Conservation (phyloP, 1,284 basidiomycete species). For the Fomes fomentarius region DNA sequence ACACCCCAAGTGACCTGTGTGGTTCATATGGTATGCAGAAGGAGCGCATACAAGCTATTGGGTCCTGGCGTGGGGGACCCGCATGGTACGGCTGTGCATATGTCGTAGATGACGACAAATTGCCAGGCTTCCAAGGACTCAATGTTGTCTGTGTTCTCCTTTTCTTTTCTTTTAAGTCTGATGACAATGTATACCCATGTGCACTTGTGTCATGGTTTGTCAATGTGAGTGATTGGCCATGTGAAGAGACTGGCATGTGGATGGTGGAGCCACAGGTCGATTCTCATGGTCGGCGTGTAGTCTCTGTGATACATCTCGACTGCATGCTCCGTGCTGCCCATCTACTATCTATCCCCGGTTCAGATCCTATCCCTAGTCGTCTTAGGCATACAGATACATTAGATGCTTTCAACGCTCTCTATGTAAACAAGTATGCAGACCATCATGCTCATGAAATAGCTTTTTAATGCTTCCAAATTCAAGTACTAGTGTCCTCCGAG, state of each 20-base stretch:
- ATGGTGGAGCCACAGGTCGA: constrained; percentile 22
- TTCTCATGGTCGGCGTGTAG: background rate
- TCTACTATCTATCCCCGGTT: constrained; percentile 11
- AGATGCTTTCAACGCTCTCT: constrained; percentile 7
- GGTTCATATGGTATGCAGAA: constrained; percentile 28
- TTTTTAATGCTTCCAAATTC: background rate
- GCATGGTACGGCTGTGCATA: constrained; percentile 14
- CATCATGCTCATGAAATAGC: constrained; percentile 20
- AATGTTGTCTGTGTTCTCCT: constrained; percentile 3
- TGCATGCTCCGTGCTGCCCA: constrained; percentile 19
- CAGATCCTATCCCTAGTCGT: constrained; percentile 3
- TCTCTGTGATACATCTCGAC: constrained; percentile 15
- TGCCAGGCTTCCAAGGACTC: background rate
- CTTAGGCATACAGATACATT: background rate
- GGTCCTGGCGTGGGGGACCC: constrained; percentile 17
- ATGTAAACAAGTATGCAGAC: constrained; percentile 19
- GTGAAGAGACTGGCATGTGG: constrained; percentile 26
- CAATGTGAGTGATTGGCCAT: constrained; percentile 8
- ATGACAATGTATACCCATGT: constrained; percentile 12
- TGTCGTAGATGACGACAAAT: background rate
- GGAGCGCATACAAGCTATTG: constrained; percentile 23
- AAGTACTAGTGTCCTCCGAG: too few relatives aligned
- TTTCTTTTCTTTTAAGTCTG: constrained; percentile 8
- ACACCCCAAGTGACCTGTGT: constrained; percentile 33
- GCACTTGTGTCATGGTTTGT: constrained; percentile 27